Conservation (phyloP, 192 early-diverging fungal species). For the Podila epicladia region DNA sequence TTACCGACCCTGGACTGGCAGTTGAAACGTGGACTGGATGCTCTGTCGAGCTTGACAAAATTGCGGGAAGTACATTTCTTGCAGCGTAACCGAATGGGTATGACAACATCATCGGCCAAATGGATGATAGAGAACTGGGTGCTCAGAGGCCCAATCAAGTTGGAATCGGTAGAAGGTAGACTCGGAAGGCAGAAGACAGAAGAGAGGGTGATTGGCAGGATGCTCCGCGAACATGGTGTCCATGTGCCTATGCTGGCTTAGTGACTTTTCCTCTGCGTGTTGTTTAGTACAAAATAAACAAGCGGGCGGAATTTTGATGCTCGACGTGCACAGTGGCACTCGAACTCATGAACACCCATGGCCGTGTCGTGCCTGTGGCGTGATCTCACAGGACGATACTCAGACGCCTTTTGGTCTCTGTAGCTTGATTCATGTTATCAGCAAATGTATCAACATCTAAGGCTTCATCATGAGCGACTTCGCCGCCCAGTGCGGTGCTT, state of each 20-base stretch:
- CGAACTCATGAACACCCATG: no score
- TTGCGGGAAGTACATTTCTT: not conserved
- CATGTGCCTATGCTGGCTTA: not conserved
- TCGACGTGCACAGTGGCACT: no score
- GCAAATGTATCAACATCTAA: no score
- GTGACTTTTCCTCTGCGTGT: no score
- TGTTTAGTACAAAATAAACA: not conserved
- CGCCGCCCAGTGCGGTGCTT: no score
- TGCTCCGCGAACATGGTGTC: not conserved
- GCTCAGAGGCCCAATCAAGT: not conserved
- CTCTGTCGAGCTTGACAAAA: not conserved
- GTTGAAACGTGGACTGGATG: not conserved
- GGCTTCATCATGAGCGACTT: no score
- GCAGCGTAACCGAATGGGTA: not conserved
- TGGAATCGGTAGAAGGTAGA: not conserved
- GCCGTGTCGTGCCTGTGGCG: no score
- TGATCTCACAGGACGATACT: no score
- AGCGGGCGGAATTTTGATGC: no score
- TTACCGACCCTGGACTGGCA: not conserved
- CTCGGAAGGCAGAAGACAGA: not conserved
- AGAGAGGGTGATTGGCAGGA: not conserved
- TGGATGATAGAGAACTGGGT: slow-evolving; percentile 1
- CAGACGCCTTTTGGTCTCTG: no score
- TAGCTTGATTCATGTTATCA: no score
- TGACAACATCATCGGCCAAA: not conserved